phyloP scores from a whole-genome alignment of 2,329 filamentous ascomycete genomes.

The Pseudogymnoascus sp. region DNA sequence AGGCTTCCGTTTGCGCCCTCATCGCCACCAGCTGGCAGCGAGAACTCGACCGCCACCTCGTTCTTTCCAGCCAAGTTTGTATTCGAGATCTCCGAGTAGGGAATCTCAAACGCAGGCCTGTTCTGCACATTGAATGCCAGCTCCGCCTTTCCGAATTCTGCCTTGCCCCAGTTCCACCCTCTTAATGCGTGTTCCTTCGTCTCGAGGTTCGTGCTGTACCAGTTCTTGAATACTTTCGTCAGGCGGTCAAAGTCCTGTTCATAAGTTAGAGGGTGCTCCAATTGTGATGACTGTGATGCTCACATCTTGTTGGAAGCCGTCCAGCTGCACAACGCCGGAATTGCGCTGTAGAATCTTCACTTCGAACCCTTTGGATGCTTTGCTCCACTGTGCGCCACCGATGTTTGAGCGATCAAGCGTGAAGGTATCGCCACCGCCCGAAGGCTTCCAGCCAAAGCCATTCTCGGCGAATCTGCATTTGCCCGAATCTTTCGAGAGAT shows the following conservation, averaged over 20 bases:
- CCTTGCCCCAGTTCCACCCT: conserved; percentile 99
- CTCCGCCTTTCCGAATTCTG: conserved; percentile 92
- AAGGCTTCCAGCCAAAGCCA: conserved; percentile 91
- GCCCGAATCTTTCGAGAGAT: conserved; percentile 85
- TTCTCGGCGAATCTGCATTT: conserved; percentile 93
- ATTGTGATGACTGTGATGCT: conserved; percentile 19
- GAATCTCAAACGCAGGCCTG: conserved; percentile 90
- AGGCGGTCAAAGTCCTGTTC: conserved; percentile 78
- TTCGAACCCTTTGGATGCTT: conserved; percentile 86
- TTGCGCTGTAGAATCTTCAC: conserved; percentile 83
- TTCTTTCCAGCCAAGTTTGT: conserved; percentile 97
- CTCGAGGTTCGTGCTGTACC: conserved; percentile 92
- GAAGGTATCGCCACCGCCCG: conserved; percentile 81
- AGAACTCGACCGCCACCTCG: conserved; percentile 93
- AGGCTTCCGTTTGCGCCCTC: conserved; percentile 67
- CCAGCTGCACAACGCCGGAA: conserved; percentile 81
- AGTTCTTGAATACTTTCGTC: conserved; percentile 90
- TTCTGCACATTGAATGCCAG: conserved; percentile 96
- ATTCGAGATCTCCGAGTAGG: conserved; percentile 95
- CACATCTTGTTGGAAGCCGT: conserved; percentile 86
- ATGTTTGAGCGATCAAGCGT: conserved; percentile 86
- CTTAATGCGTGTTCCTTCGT: conserved; percentile 88
- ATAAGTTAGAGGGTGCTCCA: conserved; percentile 14
- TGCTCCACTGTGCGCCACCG: conserved; percentile 84
- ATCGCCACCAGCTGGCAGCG: conserved; percentile 64